Percentiles rank a stretch among this genome's conserved stretches.
Conservation (phyloP, 164 flowering plant genomes). For the Stephania cephalantha region DNA sequence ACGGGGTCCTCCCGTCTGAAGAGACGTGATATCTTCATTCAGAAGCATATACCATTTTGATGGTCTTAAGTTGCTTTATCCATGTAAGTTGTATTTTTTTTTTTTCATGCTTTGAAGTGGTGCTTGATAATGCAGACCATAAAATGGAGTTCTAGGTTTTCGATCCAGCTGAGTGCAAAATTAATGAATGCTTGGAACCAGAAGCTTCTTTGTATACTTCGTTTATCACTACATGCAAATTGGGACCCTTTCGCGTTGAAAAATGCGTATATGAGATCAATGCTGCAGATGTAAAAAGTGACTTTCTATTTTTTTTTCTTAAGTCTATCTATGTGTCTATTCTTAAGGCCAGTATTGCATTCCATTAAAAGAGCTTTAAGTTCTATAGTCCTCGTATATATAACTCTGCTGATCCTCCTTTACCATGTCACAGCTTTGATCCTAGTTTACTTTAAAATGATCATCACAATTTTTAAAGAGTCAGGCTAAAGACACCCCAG, state of each 20-base stretch:
- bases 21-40: constrained; percentile 32
- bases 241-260: background rate
- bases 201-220: background rate
- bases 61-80: no score
- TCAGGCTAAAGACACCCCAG: no score
- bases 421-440: no score
- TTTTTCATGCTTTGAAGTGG: background rate
- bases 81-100: background rate
- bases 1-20: constrained; percentile 74
- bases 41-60: background rate
- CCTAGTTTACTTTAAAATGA: no score
- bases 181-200: background rate
- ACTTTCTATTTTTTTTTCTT: background rate
- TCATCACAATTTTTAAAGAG: background rate
- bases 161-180: background rate
- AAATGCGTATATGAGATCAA: background rate
- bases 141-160: background rate
- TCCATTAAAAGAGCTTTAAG: no score
- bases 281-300: background rate
- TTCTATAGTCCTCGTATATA: background rate
- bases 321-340: background rate
- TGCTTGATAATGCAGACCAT: background rate
- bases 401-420: background rate
- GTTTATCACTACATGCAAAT: background rate
- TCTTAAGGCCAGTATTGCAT: background rate